Evolutionary conservation across 2,329 filamentous ascomycete genomes (phyloP), one percentile per base, ranked within the genome.

Genomic region (Monilinia fructicola): DNA sequence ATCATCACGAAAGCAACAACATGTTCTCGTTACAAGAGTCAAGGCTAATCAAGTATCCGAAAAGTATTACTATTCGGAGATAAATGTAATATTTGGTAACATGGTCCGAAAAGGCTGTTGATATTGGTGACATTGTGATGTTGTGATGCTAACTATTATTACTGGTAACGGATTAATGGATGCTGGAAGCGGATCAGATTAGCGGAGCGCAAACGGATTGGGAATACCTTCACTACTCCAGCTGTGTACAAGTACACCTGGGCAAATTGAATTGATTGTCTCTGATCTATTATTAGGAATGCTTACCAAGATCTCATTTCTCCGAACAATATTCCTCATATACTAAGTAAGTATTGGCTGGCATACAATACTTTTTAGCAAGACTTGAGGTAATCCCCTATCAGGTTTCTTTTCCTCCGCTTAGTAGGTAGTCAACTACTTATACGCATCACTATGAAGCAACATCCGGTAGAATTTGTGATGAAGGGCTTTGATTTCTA

Each of bases 171-270:
- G 35, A 60, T 12, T 12, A 40, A 10, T 26, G 14, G 23, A 10
- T 26, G 14, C 18, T n/a, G 28, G 28, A 50, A 38, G 21, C 42
- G 12, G 42, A 35, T 23, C 42, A 48, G 42, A 35, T 23, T 26
- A 48, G 26, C 56, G 26, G 26, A 46, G 56, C 48, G 44, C 58
- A 60, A 35, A 23, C 56, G 56, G 28, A 50, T 23, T 7, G 26
- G 9, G 55, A 21, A 44, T 5, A 40, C 23, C 55, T 16, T 60
- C 58, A 60, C 21, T 6, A 46, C 21, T n/a, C n/a, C n/a, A n/a
- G n/a, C n/a, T n/a, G n/a, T n/a, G n/a, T n/a, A n/a, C n/a, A n/a
- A n/a, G n/a, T n/a, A n/a, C n/a, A n/a, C n/a, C n/a, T n/a, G n/a
- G n/a, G n/a, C n/a, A 11, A 44, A 28, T 26, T 31, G 18, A 44